Evolutionary conservation across 352 stramenopile species (phyloP).

Genomic region (Thalassiosira mediterranea): DNA sequence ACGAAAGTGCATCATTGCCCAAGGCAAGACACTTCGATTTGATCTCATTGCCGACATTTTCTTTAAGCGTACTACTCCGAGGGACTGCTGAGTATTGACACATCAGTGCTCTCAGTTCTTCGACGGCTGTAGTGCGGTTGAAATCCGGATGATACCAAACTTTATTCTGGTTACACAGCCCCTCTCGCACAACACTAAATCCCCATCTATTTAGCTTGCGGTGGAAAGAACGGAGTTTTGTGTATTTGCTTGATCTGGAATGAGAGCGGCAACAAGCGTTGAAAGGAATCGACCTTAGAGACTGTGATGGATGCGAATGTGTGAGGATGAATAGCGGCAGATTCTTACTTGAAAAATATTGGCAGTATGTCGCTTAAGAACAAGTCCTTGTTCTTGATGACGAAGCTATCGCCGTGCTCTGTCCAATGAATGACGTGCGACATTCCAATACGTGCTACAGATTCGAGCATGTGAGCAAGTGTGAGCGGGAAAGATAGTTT

Average conservation of each 20-base stretch:
- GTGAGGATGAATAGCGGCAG: not conserved
- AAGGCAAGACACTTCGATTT: too few relatives aligned
- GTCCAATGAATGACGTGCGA: conserved; percentile 52
- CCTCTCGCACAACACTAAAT: conserved; percentile 10
- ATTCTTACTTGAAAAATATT: conserved; percentile 60
- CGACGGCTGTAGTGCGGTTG: conserved; percentile 5
- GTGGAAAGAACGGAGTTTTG: conserved; percentile 37
- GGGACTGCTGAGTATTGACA: too few relatives aligned
- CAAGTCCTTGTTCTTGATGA: conserved; percentile 40
- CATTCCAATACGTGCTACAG: conserved; percentile 28
- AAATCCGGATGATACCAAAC: conserved; percentile 33
- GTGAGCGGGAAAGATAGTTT: conserved; percentile 42
- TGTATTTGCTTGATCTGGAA: conserved; percentile 23
- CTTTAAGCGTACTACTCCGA: too few relatives aligned
- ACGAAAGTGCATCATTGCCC: too few relatives aligned
- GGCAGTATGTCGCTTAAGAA: conserved; percentile 55
- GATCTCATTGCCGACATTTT: too few relatives aligned
- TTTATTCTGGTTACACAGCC: too few relatives aligned
- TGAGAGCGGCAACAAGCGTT: too few relatives aligned
- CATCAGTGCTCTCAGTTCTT: too few relatives aligned
- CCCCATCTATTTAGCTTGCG: conserved; percentile 41
- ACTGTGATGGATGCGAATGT: too few relatives aligned
- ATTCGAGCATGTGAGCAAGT: conserved; percentile 49
- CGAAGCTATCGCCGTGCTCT: conserved; percentile 44
- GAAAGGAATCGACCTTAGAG: too few relatives aligned